phyloP scores from a whole-genome alignment of 179 eudicot species.

The Nepenthes alata region DNA sequence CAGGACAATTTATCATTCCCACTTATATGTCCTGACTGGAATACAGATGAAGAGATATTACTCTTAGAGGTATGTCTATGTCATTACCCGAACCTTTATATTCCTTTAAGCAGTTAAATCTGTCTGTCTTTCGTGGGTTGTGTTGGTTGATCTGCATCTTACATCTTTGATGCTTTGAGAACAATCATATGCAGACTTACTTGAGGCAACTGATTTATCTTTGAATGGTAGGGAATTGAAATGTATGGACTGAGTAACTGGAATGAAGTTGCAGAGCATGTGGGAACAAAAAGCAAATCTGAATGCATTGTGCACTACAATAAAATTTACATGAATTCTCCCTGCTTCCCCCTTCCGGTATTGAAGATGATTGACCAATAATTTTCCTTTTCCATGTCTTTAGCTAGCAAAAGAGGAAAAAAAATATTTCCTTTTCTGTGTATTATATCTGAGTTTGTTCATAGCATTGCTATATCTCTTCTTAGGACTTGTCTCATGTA shows the following conservation, averaged over 20 bases:
- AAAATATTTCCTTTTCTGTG: background rate
- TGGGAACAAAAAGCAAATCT: conserved; percentile 81
- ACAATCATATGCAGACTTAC: background rate
- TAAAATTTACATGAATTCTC: conserved; percentile 67
- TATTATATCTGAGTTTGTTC: background rate
- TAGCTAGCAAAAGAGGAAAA: background rate
- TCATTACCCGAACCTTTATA: background rate
- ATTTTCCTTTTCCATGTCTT: background rate
- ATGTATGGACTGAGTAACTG: conserved; percentile 90
- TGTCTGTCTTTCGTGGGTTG: background rate
- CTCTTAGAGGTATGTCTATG: conserved; percentile 60
- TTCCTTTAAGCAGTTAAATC: background rate
- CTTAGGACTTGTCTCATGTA: conserved; percentile 87
- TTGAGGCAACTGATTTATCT: background rate
- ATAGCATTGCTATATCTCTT: conserved; percentile 8
- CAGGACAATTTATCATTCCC: conserved; percentile 83
- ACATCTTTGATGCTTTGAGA: background rate
- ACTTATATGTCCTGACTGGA: conserved; percentile 76
- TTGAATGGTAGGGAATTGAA: conserved; percentile 52
- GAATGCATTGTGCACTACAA: conserved; percentile 77
- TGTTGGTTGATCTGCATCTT: background rate
- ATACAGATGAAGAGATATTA: conserved; percentile 88
- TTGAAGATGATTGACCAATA: background rate
- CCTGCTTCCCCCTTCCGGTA: conserved; percentile 99
- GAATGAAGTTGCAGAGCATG: conserved; percentile 94